A percentile compares a stretch with the other conserved stretches of the same genome.
Conservation (phyloP, 768 basidiomycete genomes). For the Phylloporus scabripes region DNA sequence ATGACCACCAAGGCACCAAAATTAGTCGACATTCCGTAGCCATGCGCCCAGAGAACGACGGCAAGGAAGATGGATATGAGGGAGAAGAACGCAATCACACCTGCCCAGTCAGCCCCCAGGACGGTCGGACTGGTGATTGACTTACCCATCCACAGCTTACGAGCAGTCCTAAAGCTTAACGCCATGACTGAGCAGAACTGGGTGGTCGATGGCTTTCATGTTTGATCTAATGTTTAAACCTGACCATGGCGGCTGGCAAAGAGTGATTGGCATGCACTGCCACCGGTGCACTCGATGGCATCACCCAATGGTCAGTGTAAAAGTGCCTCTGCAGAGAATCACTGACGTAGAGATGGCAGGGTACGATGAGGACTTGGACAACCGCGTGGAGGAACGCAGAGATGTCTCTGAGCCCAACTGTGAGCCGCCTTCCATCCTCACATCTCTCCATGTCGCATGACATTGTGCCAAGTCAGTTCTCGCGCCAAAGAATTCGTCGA, state of each 20-base stretch:
- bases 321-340: neutral
- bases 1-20: constrained; percentile 40
- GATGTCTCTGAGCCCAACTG: constrained; percentile 5
- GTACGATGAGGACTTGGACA: neutral
- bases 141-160: constrained; percentile 36
- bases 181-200: constrained; percentile 25
- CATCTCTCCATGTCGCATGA: neutral
- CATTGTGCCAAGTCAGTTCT: constrained; percentile 26
- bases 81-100: constrained; percentile 34
- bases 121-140: neutral
- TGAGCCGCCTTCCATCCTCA: constrained; percentile 7
- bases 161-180: constrained; percentile 43
- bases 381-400: neutral
- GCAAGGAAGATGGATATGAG: constrained; percentile 32
- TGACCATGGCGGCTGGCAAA: too few relatives aligned
- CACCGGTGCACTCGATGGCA: constrained; percentile 1
- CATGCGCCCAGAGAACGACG: constrained; percentile 30
- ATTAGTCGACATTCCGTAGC: constrained; percentile 32
- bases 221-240: too few relatives aligned
- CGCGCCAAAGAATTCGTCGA: constrained; percentile 69
- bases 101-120: constrained; percentile 15
- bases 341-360: neutral
- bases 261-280: constrained; percentile 9
- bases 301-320: neutral
- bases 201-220: neutral